These are phyloP conservation scores for Eimeria mitis DNA, from an alignment of 169 alveolate genomes.

Conservation along the genomic window DNA sequence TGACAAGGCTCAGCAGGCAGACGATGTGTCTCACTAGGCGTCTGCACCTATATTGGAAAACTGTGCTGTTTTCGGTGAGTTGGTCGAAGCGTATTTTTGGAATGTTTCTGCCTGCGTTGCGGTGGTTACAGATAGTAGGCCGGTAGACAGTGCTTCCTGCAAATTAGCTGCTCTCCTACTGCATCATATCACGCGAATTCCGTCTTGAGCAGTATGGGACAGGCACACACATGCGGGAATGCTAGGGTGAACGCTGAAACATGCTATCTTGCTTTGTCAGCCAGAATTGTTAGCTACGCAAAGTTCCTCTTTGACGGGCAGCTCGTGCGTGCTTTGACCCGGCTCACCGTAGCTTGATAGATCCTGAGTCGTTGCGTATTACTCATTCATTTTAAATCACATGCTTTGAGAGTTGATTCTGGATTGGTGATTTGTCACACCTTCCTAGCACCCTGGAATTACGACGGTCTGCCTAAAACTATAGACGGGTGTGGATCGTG, in stretches of 20 bases:
- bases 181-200: neutral
- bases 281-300: neutral
- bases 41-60: neutral
- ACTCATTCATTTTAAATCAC: too few species aligned
- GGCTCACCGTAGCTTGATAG: neutral
- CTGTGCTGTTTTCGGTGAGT: neutral
- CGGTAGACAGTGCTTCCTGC: neutral
- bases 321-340: neutral
- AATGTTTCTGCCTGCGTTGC: neutral
- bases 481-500: neutral
- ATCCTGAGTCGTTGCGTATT: neutral
- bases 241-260: neutral
- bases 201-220: too few species aligned
- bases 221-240: neutral
- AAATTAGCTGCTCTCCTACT: neutral
- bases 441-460: neutral
- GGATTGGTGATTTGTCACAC: neutral
- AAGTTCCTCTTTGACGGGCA: neutral
- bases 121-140: neutral
- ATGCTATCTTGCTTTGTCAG: neutral
- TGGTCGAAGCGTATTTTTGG: neutral
- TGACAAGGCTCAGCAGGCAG: neutral
- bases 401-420: neutral
- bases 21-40: neutral
- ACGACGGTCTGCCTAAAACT: neutral